These are phyloP conservation scores for Castanopsis chinensis DNA, from an alignment of 306 rosid genomes.

Conservation along the genomic window DNA sequence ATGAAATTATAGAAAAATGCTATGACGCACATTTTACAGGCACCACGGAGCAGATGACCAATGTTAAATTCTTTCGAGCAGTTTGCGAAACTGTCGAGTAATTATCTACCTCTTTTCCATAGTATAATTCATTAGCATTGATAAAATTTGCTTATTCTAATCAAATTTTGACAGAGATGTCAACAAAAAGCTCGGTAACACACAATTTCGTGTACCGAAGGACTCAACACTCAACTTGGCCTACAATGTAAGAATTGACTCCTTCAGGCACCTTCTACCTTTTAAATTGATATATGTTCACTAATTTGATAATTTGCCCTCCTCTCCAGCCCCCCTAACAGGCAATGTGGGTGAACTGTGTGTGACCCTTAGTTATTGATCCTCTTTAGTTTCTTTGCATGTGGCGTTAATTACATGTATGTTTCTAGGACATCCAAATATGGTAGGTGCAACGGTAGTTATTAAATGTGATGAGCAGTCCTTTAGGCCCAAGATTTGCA, in stretches of 20 bases:
- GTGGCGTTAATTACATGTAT: too few relatives aligned
- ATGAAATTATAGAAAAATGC: constrained; percentile 3
- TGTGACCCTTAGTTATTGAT: too few relatives aligned
- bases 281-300: not conserved
- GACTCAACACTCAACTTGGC: accelerated
- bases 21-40: not conserved
- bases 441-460: too few relatives aligned
- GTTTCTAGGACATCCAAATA: too few relatives aligned
- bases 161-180: constrained; percentile 39
- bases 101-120: not conserved
- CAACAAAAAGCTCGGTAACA: constrained; percentile 35
- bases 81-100: constrained; percentile 59
- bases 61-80: constrained; percentile 36
- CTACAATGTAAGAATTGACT: constrained; percentile 16
- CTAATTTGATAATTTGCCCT: not conserved
- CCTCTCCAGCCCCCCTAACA: too few relatives aligned
- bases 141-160: not conserved
- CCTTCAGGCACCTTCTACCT: not conserved
- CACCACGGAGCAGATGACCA: not conserved
- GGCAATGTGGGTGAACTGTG: too few relatives aligned
- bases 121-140: not conserved
- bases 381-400: too few relatives aligned
- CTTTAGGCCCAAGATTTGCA: too few relatives aligned
- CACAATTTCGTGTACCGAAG: constrained; percentile 40
- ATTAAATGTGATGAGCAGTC: too few relatives aligned